These are phyloP conservation scores for Suhomyces vadensis DNA, from an alignment of 805 yeast genomes.

Conservation along the genomic window DNA sequence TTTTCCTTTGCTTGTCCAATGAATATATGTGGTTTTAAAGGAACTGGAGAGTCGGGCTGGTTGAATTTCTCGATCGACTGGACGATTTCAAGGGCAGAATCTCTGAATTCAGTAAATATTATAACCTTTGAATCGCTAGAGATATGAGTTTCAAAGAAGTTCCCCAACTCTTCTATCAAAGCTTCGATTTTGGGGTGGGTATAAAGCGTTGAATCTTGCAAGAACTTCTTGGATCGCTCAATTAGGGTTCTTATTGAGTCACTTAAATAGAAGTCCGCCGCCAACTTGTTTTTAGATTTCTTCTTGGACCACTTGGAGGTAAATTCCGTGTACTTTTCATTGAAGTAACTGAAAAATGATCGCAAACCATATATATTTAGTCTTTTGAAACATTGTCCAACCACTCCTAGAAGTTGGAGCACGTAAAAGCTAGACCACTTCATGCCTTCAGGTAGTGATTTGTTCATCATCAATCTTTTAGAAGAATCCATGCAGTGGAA, in stretches of 20 bases:
- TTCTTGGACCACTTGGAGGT: slow-evolving; percentile 54
- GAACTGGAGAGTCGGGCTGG: not conserved
- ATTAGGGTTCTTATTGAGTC: slow-evolving; percentile 48
- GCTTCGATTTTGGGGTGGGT: slow-evolving; percentile 76
- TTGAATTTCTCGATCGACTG: slow-evolving; percentile 51
- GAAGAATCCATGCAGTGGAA: slow-evolving; percentile 72
- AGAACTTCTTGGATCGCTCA: slow-evolving; percentile 42
- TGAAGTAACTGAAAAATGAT: slow-evolving; percentile 70
- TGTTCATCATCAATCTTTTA: slow-evolving; percentile 55
- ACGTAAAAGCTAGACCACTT: slow-evolving; percentile 72
- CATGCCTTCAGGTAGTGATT: slow-evolving; percentile 59
- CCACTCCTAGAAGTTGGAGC: slow-evolving; percentile 61
- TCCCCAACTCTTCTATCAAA: slow-evolving; percentile 54
- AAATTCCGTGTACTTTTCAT: slow-evolving; percentile 57
- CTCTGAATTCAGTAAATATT: slow-evolving; percentile 84
- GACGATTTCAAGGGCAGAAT: slow-evolving; percentile 86
- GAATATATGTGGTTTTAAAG: slow-evolving; percentile 78
- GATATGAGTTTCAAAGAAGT: slow-evolving; percentile 50
- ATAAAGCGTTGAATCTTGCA: slow-evolving; percentile 38
- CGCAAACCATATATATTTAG: slow-evolving; percentile 79
- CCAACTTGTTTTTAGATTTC: slow-evolving; percentile 63
- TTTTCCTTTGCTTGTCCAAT: slow-evolving; percentile 87
- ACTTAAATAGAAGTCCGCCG: slow-evolving; percentile 61
- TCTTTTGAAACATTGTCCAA: slow-evolving; percentile 70
- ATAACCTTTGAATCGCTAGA: slow-evolving; percentile 67